These are phyloP conservation scores for Nicotiana paniculata DNA, from an alignment of 257 asterid species.

Conservation along the genomic window DNA sequence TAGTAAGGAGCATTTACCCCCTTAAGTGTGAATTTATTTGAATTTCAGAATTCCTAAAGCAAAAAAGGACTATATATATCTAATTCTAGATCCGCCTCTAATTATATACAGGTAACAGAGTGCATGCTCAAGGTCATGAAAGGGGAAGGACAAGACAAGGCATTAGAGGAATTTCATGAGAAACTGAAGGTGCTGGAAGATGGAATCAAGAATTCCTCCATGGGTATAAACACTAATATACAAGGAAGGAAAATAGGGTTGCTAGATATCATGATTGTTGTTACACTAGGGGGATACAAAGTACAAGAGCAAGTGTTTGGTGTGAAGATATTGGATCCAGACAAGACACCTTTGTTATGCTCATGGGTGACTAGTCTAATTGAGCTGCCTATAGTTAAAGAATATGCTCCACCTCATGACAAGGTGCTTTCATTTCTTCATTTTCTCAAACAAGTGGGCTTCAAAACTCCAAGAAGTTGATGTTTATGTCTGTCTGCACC, in stretches of 20 bases:
- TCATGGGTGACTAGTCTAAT: conserved; percentile 24
- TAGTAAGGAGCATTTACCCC: too few species aligned
- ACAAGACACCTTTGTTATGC: conserved; percentile 22
- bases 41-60: too few species aligned
- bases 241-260: conserved; percentile 16
- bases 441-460: not conserved
- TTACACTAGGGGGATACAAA: conserved; percentile 26
- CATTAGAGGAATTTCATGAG: conserved; percentile 14
- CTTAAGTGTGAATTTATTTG: too few species aligned
- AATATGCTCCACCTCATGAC: conserved; percentile 18
- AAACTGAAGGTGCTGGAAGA: conserved; percentile 27
- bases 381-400: conserved; percentile 8
- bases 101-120: conserved; percentile 13
- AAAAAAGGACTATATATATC: too few species aligned
- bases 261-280: conserved; percentile 23
- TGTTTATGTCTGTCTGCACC: not conserved
- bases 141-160: conserved; percentile 9
- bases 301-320: conserved; percentile 28
- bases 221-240: conserved; percentile 2
- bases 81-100: too few species aligned
- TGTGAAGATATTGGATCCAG: conserved; percentile 21
- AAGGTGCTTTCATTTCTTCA: conserved; percentile 7
- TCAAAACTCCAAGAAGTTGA: not conserved
- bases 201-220: conserved; percentile 15
- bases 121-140: conserved; percentile 7